Evolutionary conservation across 75 land plant species (phyloP), one percentile per base, ranked within the genome.

Genomic region (Pseudotsuga menziesii): DNA sequence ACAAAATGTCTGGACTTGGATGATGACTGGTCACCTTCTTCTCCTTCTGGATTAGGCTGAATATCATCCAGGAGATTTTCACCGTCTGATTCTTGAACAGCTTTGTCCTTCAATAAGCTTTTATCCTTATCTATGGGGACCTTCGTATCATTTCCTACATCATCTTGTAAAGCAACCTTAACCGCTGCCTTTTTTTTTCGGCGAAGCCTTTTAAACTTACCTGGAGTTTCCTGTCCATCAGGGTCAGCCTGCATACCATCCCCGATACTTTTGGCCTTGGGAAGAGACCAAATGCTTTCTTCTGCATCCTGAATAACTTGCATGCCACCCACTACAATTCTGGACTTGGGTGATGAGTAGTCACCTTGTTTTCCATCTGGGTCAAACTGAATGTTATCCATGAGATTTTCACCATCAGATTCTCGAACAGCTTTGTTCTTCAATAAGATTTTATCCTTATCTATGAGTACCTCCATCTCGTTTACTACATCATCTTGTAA

Each of bases 201-300:
- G 1, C 52, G 72, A 69, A 20, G 23, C 39, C 41, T 69, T 39
- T 69, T 69, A 73, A 58, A 76, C 57, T 44, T 76, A 75, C 27
- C 61, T 17, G 44, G 72, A 82, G 44, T 71, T 64, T 12, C 41
- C 36, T n/a, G 23, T 52, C 77, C 73, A 39, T 78, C 62, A 3
- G 58, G 39, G 29, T 61, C 71, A 74, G 57, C 77, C 57, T 78
- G 44, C 52, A 75, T 78, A 54, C 56, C 20, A 62, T 78, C 74
- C 62, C 41, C 55, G 4, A 39, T 62, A 32, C n/a, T 23, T 35
- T 66, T 35, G 14, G 66, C 19, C 56, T 57, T 58, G 54, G 4
- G 25, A 3, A 35, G 11, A 63, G 27, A 19, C n/a, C 25, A 29
- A 15, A 26, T 15, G 23, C 22, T 61, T 7, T 26, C 56, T 56